phyloP scores from a whole-genome alignment of 108 stramenopile genomes.

The Pseudonitzschia pungens region DNA sequence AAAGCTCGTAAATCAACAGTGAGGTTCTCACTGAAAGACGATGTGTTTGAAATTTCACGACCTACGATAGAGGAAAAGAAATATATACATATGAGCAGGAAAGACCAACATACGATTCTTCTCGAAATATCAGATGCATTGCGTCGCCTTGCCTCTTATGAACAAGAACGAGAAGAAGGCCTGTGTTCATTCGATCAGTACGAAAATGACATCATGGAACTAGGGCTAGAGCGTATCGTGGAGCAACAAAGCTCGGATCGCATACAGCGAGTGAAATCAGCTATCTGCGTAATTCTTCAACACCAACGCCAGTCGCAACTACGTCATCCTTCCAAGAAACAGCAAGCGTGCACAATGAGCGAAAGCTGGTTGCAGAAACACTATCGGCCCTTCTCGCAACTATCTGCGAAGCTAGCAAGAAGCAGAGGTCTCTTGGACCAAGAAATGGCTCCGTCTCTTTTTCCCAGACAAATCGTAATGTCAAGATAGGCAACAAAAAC shows the following conservation, averaged over 20 bases:
- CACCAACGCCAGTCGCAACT: background rate
- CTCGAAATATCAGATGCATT: background rate
- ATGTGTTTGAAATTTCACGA: background rate
- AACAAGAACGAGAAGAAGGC: background rate
- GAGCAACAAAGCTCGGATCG: conserved; percentile 12
- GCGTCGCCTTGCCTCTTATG: background rate
- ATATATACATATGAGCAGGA: conserved; percentile 7
- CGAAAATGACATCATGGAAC: background rate
- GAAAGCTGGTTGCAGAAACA: background rate
- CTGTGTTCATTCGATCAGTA: background rate
- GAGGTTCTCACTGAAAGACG: background rate
- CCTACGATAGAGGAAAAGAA: conserved; percentile 6
- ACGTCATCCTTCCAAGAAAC: background rate
- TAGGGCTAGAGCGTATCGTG: conserved; percentile 9
- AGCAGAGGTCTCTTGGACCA: conserved; percentile 8
- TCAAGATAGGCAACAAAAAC: background rate
- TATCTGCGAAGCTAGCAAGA: conserved; percentile 2
- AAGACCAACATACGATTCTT: conserved; percentile 1
- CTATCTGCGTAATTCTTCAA: conserved; percentile 1
- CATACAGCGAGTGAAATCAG: background rate
- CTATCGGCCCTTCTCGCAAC: conserved; percentile 9
- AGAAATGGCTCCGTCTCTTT: background rate
- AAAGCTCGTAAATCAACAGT: background rate
- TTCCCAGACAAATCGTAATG: conserved; percentile 1
- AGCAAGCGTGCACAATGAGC: background rate